These are phyloP conservation scores for Trichosporon coremiiforme DNA, from an alignment of 1,284 basidiomycete species.

Conservation along the genomic window DNA sequence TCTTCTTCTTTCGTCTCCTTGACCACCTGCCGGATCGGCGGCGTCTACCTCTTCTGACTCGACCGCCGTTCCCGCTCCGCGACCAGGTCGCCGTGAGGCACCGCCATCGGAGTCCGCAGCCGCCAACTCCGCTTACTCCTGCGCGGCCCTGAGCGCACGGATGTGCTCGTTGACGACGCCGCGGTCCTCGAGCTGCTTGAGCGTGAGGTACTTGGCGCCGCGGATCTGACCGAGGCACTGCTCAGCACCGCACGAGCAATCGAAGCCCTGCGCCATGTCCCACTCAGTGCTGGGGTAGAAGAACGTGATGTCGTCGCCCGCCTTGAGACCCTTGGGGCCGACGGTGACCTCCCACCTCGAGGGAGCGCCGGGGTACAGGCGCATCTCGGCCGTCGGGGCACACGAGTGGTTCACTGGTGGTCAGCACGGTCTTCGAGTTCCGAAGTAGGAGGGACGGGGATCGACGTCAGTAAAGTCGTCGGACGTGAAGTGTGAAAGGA, in stretches of 20 bases:
- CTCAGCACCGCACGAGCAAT: conserved; percentile 61
- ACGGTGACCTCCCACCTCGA: conserved; percentile 59
- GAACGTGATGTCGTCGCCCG: conserved; percentile 61
- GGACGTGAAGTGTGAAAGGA: not conserved
- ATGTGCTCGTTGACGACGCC: conserved; percentile 55
- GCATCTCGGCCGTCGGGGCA: conserved; percentile 64
- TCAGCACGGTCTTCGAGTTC: conserved; percentile 10
- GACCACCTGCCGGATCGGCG: not conserved
- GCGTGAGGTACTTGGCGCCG: conserved; percentile 56
- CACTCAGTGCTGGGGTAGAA: conserved; percentile 73
- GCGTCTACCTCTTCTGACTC: not conserved
- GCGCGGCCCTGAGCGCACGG: conserved; percentile 43
- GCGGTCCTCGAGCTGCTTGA: conserved; percentile 49
- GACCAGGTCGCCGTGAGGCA: not conserved
- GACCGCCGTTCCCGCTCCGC: too few species aligned
- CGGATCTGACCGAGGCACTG: conserved; percentile 57
- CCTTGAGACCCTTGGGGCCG: conserved; percentile 44
- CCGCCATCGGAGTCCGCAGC: not conserved
- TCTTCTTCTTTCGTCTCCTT: not conserved
- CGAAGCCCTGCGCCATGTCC: conserved; percentile 69
- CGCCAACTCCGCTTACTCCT: too few species aligned
- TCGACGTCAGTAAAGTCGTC: too few species aligned
- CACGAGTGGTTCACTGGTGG: conserved; percentile 68
- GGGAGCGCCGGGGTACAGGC: conserved; percentile 59
- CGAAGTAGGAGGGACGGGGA: not conserved